These are phyloP conservation scores for Echinosophora koreensis DNA, from an alignment of 306 rosid species.

Conservation along the genomic window DNA sequence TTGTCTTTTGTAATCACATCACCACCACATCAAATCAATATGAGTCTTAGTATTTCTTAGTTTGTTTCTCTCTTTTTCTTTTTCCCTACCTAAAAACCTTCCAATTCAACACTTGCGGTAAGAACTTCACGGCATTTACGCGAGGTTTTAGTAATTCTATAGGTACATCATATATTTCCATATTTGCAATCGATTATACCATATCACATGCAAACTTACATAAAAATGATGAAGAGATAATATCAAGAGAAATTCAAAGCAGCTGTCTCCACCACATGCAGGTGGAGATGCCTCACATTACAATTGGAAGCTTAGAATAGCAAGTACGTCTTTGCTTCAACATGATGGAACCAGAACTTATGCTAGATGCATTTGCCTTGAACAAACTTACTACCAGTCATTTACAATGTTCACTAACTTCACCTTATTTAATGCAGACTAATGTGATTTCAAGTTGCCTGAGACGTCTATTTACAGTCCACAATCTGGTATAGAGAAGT, in stretches of 20 bases:
- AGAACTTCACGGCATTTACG: not conserved
- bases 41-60: too few species aligned
- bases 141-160: not conserved
- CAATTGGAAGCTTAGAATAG: slow-evolving; percentile 1
- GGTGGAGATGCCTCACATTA: slow-evolving; percentile 10
- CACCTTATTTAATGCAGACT: not conserved
- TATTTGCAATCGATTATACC: slow-evolving; percentile 1
- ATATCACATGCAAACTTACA: not conserved
- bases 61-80: too few species aligned
- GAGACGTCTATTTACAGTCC: slow-evolving; percentile 32
- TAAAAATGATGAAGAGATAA: slow-evolving; percentile 17
- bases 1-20: too few species aligned
- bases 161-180: not conserved
- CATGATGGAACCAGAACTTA: not conserved
- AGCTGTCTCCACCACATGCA: slow-evolving; percentile 36
- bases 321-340: not conserved
- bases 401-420: slow-evolving; percentile 14
- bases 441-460: slow-evolving; percentile 26
- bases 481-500: not conserved
- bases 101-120: too few species aligned
- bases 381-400: slow-evolving; percentile 31
- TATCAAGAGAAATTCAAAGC: slow-evolving; percentile 25
- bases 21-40: too few species aligned
- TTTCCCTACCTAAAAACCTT: too few species aligned
- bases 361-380: not conserved